Conservation (phyloP, 1,139 yeast species). For the Hanseniaspora gamundiae region DNA sequence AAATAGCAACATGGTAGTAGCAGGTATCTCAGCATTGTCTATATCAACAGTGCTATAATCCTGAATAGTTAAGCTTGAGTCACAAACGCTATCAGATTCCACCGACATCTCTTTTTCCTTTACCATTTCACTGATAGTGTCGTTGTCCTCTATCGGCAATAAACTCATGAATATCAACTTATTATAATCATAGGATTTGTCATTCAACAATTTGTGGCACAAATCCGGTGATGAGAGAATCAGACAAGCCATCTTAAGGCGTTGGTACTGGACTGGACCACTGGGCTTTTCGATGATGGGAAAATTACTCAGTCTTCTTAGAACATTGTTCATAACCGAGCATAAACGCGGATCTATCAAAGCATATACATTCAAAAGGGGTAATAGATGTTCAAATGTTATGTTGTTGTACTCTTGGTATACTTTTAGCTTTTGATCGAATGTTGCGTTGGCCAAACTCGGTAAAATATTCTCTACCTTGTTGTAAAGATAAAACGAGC, state of each 20-base stretch:
- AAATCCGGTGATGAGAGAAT: neutral
- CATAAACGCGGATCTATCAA: neutral
- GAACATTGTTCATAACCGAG: neutral
- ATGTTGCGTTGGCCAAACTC: neutral
- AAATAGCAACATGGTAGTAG: slow-evolving; percentile 28
- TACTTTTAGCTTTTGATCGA: neutral
- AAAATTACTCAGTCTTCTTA: neutral
- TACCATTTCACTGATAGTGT: neutral
- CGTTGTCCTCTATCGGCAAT: neutral
- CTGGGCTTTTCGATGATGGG: neutral
- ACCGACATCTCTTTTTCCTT: neutral
- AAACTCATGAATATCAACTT: neutral
- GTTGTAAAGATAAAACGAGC: neutral
- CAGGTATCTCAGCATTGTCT: slow-evolving; percentile 26
- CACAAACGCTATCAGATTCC: too few relatives aligned
- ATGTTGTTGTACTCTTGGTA: neutral
- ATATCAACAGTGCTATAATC: slow-evolving; percentile 25
- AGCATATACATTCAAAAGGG: neutral
- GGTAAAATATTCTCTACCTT: neutral
- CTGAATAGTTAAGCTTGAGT: slow-evolving; percentile 13
- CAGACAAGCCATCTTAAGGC: neutral
- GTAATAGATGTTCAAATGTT: neutral
- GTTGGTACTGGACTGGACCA: neutral
- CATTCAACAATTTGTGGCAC: neutral
- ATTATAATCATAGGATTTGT: neutral